Evolutionary conservation across 768 basidiomycete species (phyloP), one percentile per base, ranked within the genome.

Genomic region (Boletus insuetus): DNA sequence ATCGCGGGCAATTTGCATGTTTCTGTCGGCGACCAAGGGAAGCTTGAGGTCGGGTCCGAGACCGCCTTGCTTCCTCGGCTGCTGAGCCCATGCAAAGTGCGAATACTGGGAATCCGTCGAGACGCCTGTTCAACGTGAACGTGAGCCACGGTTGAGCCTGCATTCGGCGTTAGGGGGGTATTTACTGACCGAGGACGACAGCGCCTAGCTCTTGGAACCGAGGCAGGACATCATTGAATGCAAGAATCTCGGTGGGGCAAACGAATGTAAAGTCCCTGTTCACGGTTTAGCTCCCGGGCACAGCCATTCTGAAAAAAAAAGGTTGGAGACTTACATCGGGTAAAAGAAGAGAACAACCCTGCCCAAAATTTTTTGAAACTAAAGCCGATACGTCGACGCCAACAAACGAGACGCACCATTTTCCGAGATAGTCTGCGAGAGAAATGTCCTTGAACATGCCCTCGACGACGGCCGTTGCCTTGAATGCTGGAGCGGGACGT

Each of bases 261-360:
- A 91, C 89, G 62, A 90, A 91, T 38, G 91, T 91, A 73, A 91
- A 92, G 66, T 90, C 89, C 78, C 88, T 92, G 58, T 24, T 14
- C 4, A 35, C 34, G 12, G 34, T 14, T 6, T 35, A 14, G 34
- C 34, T 11, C 11, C 2, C 1, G 14, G 11, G 12, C 34, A 12
- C 34, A 14, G 12, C 12, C 34, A 35, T 12, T 6, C 13, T 13
- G 26, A 29, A 2, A 9, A 29, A 29, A 24, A 24, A 26, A 9
- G 1, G 26, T 9, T 17, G 38, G 46, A 60, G 38, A 73, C 87
- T 59, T 75, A 92, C 90, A 96, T 83, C 6, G 94, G 94, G 75
- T 97, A 97, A 77, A 96, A 95, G 72, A 96, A 81, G 17, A 97
- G 83, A 35, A 94, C 80, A n/a, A 95, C 86, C 93, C 94, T 94